Conservation (phyloP, 2,329 filamentous ascomycete species). For the Alternaria arbusti region DNA sequence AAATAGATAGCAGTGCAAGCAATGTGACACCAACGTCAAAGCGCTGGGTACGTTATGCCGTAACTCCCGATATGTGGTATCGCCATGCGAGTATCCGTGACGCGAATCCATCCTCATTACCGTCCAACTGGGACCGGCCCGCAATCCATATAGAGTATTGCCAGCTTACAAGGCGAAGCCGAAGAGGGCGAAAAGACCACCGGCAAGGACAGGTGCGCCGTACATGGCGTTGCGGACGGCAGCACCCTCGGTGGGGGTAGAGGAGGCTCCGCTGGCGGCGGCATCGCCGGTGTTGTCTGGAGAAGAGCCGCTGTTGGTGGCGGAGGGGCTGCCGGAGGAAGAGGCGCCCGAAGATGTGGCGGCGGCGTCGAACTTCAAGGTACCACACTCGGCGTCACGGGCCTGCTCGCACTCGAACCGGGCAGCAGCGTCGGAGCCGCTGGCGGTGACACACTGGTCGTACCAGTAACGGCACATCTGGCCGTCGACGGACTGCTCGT, state of each 20-base stretch:
- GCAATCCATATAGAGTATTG: slow-evolving; percentile 17
- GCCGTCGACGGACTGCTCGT: slow-evolving; percentile 65
- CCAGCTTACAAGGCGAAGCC: slow-evolving; percentile 62
- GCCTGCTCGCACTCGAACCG: slow-evolving; percentile 55
- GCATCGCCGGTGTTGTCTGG: slow-evolving; percentile 36
- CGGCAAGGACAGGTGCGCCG: slow-evolving; percentile 59
- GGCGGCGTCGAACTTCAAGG: slow-evolving; percentile 38
- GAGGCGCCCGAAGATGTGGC: slow-evolving; percentile 34
- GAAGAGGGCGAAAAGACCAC: slow-evolving; percentile 62
- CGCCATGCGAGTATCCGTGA: slow-evolving; percentile 22
- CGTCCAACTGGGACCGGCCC: slow-evolving; percentile 36
- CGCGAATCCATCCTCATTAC: slow-evolving; percentile 32
- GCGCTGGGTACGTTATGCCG: slow-evolving; percentile 29
- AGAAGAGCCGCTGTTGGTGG: slow-evolving; percentile 33
- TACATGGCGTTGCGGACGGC: slow-evolving; percentile 54
- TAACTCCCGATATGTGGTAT: slow-evolving; percentile 16
- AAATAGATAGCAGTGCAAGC: slow-evolving; percentile 28
- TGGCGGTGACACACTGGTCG: slow-evolving; percentile 48
- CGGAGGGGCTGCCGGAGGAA: slow-evolving; percentile 28
- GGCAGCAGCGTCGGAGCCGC: slow-evolving; percentile 46
- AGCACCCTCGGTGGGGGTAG: slow-evolving; percentile 46
- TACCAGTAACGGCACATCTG: slow-evolving; percentile 64
- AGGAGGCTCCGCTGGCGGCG: slow-evolving; percentile 31
- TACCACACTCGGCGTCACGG: slow-evolving; percentile 58
- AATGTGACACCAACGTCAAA: slow-evolving; percentile 35